Base-by-base conservation (phyloP, 1,284 basidiomycete genomes). In the Volvariella surrecta region DNA sequence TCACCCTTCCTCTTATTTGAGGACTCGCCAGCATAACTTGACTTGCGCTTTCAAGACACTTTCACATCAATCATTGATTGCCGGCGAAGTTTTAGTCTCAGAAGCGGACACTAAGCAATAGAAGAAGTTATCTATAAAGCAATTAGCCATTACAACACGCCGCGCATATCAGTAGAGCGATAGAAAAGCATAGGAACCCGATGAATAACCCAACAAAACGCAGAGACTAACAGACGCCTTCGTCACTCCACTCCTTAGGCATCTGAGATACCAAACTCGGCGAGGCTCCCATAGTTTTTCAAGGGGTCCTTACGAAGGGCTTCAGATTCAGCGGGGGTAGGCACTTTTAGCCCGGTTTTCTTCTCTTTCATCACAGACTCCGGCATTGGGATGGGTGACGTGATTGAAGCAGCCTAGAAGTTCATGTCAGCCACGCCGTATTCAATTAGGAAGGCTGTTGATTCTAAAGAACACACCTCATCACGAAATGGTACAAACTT, bases 281-380 rank as follows among this genome's bases (percentile, higher is more conserved):
- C 48, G 30, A 48, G 50, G 35, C 46, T 32, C n/a, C 58, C 54
- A 58, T 88, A 84, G 54, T 88, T 88, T 67, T 85, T 88, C 58
- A 88, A 62, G 1, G 85, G 85, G 57, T 87, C 81, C 54, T 75
- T 83, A 46, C 82, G 67, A 47, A 88, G 58, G 1, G 82, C 84
- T 56, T 88, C 84, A 11, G 81, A 80, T 58, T 87, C 82, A 1
- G 67, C 58, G 21, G 69, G 58, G 21, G 58, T 54, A 34, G 65
- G 60, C 6, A 64, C 66, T 40, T 61, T 69, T 18, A 63, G 56
- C 43, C 67, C 67, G 30, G 63, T 62, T 45, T 61, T 65, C 58
- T 68, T 73, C 50, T 68, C 64, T 54, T 78, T 83, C 73, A 84
- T 82, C n/a, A 79, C 68, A 13, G 76, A 70, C 32, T 71, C 71